A percentile compares a stretch with the other conserved stretches of the same genome.
Conservation (phyloP, 768 basidiomycete species). For the Amanita jacksonii region DNA sequence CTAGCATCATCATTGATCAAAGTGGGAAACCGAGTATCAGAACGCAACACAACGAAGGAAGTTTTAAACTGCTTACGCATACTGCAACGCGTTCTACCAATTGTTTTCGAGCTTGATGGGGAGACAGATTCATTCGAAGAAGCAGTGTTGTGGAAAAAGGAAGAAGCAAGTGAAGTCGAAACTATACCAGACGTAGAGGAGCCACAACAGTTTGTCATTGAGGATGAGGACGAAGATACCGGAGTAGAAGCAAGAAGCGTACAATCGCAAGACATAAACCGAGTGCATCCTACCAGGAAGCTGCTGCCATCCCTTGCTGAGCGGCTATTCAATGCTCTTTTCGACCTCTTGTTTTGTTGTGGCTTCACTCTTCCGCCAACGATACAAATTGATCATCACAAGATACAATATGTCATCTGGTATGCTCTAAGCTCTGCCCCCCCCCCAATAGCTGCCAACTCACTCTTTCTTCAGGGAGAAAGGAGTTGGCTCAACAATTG, state of each 20-base stretch:
- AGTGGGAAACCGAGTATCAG: slow-evolving; percentile 34
- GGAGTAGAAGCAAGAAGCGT: neutral
- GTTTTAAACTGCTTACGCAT: slow-evolving; percentile 90
- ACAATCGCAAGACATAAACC: slow-evolving; percentile 10
- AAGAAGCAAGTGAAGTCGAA: slow-evolving; percentile 34
- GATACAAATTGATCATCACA: slow-evolving; percentile 69
- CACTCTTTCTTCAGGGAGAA: slow-evolving; percentile 62
- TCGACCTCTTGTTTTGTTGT: slow-evolving; percentile 88
- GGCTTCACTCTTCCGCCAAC: slow-evolving; percentile 83
- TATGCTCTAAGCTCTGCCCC: slow-evolving; percentile 30
- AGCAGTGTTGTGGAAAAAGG: slow-evolving; percentile 76
- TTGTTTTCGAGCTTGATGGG: slow-evolving; percentile 75
- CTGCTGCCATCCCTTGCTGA: slow-evolving; percentile 72
- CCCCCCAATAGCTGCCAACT: neutral
- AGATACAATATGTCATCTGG: slow-evolving; percentile 87
- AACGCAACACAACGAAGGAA: slow-evolving; percentile 71
- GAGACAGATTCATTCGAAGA: slow-evolving; percentile 67
- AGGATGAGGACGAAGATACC: slow-evolving; percentile 46
- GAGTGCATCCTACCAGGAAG: slow-evolving; percentile 25
- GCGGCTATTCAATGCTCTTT: slow-evolving; percentile 64
- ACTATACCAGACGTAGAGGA: slow-evolving; percentile 14
- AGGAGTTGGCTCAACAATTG: slow-evolving; percentile 82
- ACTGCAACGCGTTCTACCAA: slow-evolving; percentile 79
- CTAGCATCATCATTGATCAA: slow-evolving; percentile 68
- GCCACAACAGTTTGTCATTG: slow-evolving; percentile 76